A percentile compares a stretch with the other conserved stretches of the same genome.
phyloP scores from a whole-genome alignment of 306 rosid species.

The Argentina anserina region DNA sequence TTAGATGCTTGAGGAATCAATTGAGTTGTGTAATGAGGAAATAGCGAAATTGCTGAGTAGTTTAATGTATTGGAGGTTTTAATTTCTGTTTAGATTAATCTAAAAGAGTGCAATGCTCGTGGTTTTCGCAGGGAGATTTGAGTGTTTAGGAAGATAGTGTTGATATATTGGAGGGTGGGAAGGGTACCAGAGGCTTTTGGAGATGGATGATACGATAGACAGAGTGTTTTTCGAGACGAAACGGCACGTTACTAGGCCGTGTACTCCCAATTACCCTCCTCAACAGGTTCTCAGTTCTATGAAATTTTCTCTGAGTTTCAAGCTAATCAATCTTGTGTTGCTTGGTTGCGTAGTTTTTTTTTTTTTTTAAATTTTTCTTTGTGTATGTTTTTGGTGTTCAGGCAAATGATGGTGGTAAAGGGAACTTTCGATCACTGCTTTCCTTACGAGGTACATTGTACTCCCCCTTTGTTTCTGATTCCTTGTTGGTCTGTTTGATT shows the following conservation, averaged over 20 bases:
- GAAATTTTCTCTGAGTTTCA: not conserved
- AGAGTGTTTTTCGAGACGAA: constrained; percentile 65
- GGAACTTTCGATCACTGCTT: constrained; percentile 48
- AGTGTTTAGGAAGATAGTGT: not conserved
- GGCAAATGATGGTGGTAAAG: constrained; percentile 42
- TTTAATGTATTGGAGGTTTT: not conserved
- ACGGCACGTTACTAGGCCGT: constrained; percentile 61
- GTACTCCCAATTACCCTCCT: constrained; percentile 52
- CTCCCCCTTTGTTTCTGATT: not conserved
- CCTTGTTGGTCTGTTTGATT: not conserved
- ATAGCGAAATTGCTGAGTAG: not conserved
- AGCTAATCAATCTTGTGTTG: not conserved
- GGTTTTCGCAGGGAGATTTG: not conserved
- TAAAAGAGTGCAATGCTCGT: not conserved
- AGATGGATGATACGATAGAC: constrained; percentile 43
- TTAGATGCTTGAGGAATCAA: not conserved
- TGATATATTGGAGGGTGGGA: constrained; percentile 22
- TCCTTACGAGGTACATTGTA: constrained; percentile 57
- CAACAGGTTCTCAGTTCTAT: constrained; percentile 33
- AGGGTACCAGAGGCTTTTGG: constrained; percentile 1
- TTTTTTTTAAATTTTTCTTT: not conserved
- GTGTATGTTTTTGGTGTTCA: constrained; percentile 25
- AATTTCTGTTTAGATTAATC: not conserved
- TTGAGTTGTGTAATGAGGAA: not conserved
- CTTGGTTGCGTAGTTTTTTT: not conserved